These are phyloP conservation scores for Clavispora carvajalis DNA, from an alignment of 805 yeast genomes.

Conservation along the genomic window DNA sequence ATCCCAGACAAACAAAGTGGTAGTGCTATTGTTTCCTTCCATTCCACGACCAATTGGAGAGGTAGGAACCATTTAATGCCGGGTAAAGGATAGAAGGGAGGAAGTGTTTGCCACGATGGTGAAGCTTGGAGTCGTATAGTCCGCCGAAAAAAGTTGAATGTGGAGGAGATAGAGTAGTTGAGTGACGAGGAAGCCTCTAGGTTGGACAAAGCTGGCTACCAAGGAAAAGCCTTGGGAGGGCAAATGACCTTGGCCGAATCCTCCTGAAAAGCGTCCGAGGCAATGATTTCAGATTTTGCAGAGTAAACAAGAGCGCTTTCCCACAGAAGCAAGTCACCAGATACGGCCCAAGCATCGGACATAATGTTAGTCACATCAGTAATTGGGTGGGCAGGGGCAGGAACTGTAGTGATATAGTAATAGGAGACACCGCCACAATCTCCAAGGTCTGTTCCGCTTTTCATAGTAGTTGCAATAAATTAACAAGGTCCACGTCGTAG, in stretches of 20 bases:
- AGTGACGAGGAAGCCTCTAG: slow-evolving; percentile 17
- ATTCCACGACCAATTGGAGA: slow-evolving; percentile 1
- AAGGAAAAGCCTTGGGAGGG: slow-evolving; percentile 19
- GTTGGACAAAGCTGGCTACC: slow-evolving; percentile 15
- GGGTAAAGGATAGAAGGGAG: slow-evolving; percentile 3
- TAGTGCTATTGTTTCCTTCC: background rate
- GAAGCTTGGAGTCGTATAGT: slow-evolving; percentile 16
- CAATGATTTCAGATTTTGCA: slow-evolving; percentile 15
- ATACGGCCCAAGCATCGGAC: slow-evolving; percentile 20
- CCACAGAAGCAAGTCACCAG: slow-evolving; percentile 26
- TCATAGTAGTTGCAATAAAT: slow-evolving; percentile 26
- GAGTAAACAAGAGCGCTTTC: slow-evolving; percentile 11
- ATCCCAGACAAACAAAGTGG: background rate
- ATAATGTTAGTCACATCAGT: slow-evolving; percentile 7
- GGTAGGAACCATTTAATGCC: background rate
- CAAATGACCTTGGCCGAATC: slow-evolving; percentile 19
- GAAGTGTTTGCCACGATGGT: slow-evolving; percentile 9
- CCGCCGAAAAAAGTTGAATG: slow-evolving; percentile 21
- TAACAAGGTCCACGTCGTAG: slow-evolving; percentile 22
- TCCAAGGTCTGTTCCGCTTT: slow-evolving; percentile 16
- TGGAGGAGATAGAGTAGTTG: slow-evolving; percentile 12
- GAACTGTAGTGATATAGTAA: slow-evolving; percentile 14
- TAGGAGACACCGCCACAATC: slow-evolving; percentile 23
- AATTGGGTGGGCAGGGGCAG: slow-evolving; percentile 16
- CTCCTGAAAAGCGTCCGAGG: slow-evolving; percentile 8